Conservation (phyloP, 2,329 filamentous ascomycete species). For the Whalleya microplaca region DNA sequence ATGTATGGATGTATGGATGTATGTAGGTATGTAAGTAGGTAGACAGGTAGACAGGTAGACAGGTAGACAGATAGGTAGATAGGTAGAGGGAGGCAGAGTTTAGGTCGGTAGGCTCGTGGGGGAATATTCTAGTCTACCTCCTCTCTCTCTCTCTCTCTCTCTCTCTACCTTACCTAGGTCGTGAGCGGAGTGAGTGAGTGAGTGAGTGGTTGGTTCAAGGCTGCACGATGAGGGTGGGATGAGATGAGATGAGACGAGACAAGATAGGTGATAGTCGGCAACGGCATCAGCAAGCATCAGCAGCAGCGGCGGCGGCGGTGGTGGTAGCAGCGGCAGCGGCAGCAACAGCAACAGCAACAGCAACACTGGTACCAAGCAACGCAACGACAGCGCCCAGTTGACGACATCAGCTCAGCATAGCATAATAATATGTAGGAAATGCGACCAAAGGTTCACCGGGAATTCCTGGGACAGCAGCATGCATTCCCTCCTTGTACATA, state of each 20-base stretch:
- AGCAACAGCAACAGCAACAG: neutral
- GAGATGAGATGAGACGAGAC: neutral
- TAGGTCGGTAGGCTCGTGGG: neutral
- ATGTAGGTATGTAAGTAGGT: no score
- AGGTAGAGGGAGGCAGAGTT: neutral
- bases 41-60: neutral
- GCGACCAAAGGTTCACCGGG: constrained; percentile 26
- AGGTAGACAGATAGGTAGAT: neutral
- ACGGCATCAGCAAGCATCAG: constrained; percentile 1
- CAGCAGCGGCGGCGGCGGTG: neutral
- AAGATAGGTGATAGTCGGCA: constrained; percentile 1
- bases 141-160: no score
- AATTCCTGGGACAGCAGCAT: constrained; percentile 14
- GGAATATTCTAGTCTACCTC: neutral
- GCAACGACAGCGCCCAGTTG: neutral
- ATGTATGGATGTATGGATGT: no score
- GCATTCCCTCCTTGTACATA: constrained; percentile 18
- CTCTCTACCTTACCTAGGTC: no score
- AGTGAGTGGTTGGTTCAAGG: no score
- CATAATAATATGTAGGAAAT: constrained; percentile 12
- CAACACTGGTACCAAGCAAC: neutral
- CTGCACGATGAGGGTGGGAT: neutral
- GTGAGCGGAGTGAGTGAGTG: no score
- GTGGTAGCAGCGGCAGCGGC: neutral
- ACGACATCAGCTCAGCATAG: neutral